These are phyloP conservation scores for Cunninghamia lanceolata DNA, from an alignment of 75 land plant genomes.

Conservation along the genomic window DNA sequence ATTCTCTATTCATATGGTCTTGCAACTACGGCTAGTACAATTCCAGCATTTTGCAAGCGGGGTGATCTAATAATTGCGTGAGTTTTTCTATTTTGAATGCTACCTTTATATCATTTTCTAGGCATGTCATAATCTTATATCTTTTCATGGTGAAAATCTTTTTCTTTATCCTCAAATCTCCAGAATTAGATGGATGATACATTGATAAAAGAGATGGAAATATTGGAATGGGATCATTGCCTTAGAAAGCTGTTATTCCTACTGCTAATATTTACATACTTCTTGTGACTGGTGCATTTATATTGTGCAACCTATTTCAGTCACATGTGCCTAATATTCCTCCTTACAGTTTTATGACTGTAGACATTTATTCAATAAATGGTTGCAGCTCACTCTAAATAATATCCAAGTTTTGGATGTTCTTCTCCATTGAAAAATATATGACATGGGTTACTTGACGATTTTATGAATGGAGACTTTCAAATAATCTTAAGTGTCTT, in stretches of 20 bases:
- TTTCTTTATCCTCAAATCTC: neutral
- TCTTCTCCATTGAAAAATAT: neutral
- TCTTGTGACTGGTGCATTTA: neutral
- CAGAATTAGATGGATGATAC: neutral
- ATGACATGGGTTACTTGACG: neutral
- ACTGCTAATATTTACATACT: neutral
- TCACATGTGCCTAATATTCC: neutral
- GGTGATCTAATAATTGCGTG: conserved; percentile 96
- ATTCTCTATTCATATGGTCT: conserved; percentile 97
- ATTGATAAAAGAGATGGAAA: neutral
- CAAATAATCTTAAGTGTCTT: neutral
- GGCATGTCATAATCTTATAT: neutral
- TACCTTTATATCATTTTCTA: neutral
- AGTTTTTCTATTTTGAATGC: conserved; percentile 22
- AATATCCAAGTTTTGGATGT: neutral
- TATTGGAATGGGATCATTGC: neutral
- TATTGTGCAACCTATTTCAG: neutral
- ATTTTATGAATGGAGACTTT: neutral
- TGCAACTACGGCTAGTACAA: conserved; percentile 88
- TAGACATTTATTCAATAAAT: neutral
- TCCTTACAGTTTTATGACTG: neutral
- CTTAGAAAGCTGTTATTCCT: neutral
- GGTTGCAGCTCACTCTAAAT: neutral
- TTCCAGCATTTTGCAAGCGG: conserved; percentile 96
- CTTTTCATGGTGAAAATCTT: neutral